Conservation (phyloP, 805 yeast genomes). For the Schizosaccharomyces lindneri region DNA sequence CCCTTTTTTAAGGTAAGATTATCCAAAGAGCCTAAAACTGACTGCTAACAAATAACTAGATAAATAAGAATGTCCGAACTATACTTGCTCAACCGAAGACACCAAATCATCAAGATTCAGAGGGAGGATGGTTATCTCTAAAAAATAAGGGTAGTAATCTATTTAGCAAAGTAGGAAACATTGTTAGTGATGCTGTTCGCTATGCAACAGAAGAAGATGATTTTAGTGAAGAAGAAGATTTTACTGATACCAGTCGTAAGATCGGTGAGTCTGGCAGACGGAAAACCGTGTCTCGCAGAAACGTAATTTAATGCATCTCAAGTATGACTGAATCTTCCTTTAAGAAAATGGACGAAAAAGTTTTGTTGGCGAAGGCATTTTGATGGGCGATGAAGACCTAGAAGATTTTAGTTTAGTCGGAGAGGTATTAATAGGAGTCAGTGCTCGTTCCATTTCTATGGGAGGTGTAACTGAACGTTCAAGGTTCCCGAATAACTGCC, state of each 20-base stretch:
- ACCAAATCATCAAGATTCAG: background rate
- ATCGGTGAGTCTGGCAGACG: background rate
- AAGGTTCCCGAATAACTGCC: background rate
- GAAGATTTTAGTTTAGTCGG: background rate
- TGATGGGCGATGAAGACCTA: background rate
- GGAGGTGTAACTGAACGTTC: background rate
- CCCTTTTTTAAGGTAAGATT: background rate
- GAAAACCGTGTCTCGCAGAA: background rate
- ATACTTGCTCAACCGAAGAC: background rate
- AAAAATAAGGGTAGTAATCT: background rate
- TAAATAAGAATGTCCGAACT: background rate
- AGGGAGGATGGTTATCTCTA: background rate
- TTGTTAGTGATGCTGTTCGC: background rate
- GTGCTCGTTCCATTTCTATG: background rate
- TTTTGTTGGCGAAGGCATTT: background rate
- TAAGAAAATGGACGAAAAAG: background rate
- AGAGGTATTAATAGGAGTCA: background rate
- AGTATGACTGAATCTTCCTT: no score
- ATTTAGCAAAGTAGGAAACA: background rate
- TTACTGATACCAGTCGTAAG: background rate
- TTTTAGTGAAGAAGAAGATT: background rate
- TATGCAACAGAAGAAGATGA: background rate
- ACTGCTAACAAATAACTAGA: no score
- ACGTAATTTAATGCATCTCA: background rate
- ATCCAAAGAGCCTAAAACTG: no score